Base-by-base conservation (phyloP, 2,329 filamentous ascomycete species). In the Aspergillus latus region DNA sequence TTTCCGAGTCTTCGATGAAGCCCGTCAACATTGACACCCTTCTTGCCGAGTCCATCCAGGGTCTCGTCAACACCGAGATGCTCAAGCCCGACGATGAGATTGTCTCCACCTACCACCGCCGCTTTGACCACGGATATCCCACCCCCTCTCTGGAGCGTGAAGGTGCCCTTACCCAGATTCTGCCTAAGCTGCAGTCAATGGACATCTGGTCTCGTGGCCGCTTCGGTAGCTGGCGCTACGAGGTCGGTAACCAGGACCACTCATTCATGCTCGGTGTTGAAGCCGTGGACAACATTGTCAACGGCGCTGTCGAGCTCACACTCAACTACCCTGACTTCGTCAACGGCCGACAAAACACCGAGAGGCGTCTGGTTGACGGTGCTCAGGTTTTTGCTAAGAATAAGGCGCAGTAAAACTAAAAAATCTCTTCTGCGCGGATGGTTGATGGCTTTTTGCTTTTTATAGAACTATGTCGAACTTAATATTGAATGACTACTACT, bases 171-270 rank as follows among this genome's bases (percentile, higher is more conserved):
- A 95, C 88, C 77, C 80, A 97, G 80, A 86, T 99, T 54, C 87
- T 99, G 50, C 94, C 94, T 68, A 92, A 90, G 80, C 88, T 99
- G 58, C 88, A 96, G 79, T 89, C 86, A 61, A 86, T 90, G 82
- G 93, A 87, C 72, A 99, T 99, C 78, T 90, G 88, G 81, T 96
- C 92, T 45, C 91, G 94, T 77, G 94, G 94, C 68, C 92, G 94
- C 62, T 99, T 99, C 78, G 94, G 94, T 69, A 93, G 88, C 82
- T 99, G 94, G 94, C 85, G 91, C 72, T 99, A 99, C 81, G 94
- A 99, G 79, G 90, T 89, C 64, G 92, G 91, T 72, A 96, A 96
- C 84, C 92, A 96, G 83, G 92, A 97, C 78, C 92, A 97, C 83
- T 93, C 89, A 26, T 97, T 97, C 78, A 97, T 97, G 92, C 82